Percentiles rank a stretch among this genome's conserved stretches.
phyloP scores from a whole-genome alignment of 2,329 filamentous ascomycete genomes.

The Fusarium sp. region DNA sequence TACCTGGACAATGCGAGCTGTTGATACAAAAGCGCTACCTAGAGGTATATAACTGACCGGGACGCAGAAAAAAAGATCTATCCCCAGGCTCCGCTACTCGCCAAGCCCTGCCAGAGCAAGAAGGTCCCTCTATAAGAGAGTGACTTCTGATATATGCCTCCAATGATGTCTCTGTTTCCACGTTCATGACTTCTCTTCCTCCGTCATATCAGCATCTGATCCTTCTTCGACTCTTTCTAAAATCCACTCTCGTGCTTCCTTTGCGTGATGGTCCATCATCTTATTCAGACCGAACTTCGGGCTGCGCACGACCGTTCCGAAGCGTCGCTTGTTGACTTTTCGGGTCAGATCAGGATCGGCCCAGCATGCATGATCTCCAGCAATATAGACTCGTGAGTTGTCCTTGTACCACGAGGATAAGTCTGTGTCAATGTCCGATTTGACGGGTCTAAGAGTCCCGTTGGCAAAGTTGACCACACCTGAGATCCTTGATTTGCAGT shows the following conservation, averaged over 20 bases:
- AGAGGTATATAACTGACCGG: too few species aligned
- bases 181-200: slow-evolving; percentile 60
- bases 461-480: slow-evolving; percentile 86
- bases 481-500: slow-evolving; percentile 76
- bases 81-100: too few species aligned
- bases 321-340: slow-evolving; percentile 71
- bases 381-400: slow-evolving; percentile 84
- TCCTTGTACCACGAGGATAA: slow-evolving; percentile 86
- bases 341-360: slow-evolving; percentile 69
- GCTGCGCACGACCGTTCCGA: slow-evolving; percentile 70
- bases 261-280: slow-evolving; percentile 69
- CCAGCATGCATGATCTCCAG: slow-evolving; percentile 82
- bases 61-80: too few species aligned
- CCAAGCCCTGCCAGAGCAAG: too few species aligned
- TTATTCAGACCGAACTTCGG: slow-evolving; percentile 61
- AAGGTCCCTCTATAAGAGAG: too few species aligned
- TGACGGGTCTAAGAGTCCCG: slow-evolving; percentile 81
- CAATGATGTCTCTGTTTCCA: too few species aligned
- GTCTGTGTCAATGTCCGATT: slow-evolving; percentile 80
- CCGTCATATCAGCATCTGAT: slow-evolving; percentile 61
- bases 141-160: too few species aligned
- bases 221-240: slow-evolving; percentile 53
- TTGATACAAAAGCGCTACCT: too few species aligned
- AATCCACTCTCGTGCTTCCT: slow-evolving; percentile 67
- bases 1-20: too few species aligned